Base-by-base conservation (phyloP, 177 flowering plant species). In the Vitis hybrid region DNA sequence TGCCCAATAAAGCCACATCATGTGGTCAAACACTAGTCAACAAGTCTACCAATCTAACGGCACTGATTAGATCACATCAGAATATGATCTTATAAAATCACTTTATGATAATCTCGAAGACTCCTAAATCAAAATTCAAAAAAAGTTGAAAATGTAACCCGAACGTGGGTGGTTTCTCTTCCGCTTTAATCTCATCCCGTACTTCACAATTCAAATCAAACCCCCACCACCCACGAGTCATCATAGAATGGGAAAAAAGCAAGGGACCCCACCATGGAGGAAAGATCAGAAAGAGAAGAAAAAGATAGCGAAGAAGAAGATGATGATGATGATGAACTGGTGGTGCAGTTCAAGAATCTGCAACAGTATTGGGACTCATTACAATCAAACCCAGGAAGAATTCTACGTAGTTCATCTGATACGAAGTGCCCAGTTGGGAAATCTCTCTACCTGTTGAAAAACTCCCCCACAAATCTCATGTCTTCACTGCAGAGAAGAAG, bases 391-490 rank as follows among this genome's bases (percentile, higher is more conserved):
- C 69, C 69, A 0, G 32, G 46, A 2, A 15, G 52, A 55, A 13
- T 40, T 2, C 67, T 11, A 16, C 60, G 50, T 4, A 51, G 58
- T 7, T 61, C 64, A 9, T 13, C 67, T 27, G 58, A 66, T 7
- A 64, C 70, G 0, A 60, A 16, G 35, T 35, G 70, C 50, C 64
- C 67, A 15, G 52, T 64, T 8, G 46, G 46, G 46, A 59, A 46
- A 19, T 55, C 59, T 4, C 60, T 67, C 6, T 7, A 62, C 4
- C 52, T 76, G 6, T 60, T 75, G 1, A 71, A 80, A 35, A 67
- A 16, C 52, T 86, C 89, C 2, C 87, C 91, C 55, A 73, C 79
- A 69, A 15, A 12, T 10, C 75, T 84, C 52, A 68, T 80, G 56
- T 64, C 83, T 65, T 74, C 83, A 2, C 79, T 81, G 18, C 86